Percentiles rank a stretch among this genome's conserved stretches.
Evolutionary conservation across 2,329 filamentous ascomycete genomes (phyloP).

Genomic region (Pyrenophora seminiperda): DNA sequence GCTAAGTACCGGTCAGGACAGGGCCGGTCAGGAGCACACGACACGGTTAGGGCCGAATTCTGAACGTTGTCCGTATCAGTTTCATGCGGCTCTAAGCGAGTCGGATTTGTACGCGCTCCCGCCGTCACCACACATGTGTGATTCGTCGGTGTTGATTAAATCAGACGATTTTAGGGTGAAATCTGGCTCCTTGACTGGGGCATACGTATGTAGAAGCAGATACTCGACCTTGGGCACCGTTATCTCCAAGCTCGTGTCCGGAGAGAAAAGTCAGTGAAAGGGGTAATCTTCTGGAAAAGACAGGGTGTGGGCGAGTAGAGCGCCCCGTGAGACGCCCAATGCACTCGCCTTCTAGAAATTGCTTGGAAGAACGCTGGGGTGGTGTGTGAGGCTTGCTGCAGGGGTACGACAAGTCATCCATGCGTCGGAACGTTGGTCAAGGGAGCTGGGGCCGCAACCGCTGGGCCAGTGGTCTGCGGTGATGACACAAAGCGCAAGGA

Average conservation of each 20-base stretch:
- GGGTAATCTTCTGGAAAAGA: conserved; percentile 48
- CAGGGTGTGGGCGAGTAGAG: conserved; percentile 36
- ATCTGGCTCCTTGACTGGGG: conserved; percentile 14
- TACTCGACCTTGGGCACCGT: conserved; percentile 16
- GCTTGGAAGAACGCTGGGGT: conserved; percentile 42
- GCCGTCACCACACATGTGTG: conserved; percentile 1
- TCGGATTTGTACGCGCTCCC: conserved; percentile 28
- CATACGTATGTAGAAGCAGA: no score
- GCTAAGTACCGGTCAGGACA: conserved; percentile 9
- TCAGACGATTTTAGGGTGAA: conserved; percentile 3
- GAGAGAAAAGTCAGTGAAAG: conserved; percentile 32
- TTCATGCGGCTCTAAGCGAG: conserved; percentile 25
- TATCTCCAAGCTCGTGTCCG: conserved; percentile 25
- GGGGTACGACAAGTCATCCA: conserved; percentile 37
- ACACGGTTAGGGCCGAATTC: conserved; percentile 16
- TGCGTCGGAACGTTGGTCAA: conserved; percentile 35
- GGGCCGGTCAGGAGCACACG: conserved; percentile 11
- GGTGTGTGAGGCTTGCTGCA: conserved; percentile 30
- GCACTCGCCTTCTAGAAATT: conserved; percentile 45
- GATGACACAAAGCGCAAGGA: conserved; percentile 31
- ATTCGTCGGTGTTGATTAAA: conserved; percentile 1
- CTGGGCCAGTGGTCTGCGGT: conserved; percentile 29
- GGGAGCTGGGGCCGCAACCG: conserved; percentile 39
- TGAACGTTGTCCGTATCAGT: conserved; percentile 19
- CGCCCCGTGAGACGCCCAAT: conserved; percentile 30